Conservation (phyloP, 2,329 filamentous ascomycete genomes). For the Penicillium thymicola region DNA sequence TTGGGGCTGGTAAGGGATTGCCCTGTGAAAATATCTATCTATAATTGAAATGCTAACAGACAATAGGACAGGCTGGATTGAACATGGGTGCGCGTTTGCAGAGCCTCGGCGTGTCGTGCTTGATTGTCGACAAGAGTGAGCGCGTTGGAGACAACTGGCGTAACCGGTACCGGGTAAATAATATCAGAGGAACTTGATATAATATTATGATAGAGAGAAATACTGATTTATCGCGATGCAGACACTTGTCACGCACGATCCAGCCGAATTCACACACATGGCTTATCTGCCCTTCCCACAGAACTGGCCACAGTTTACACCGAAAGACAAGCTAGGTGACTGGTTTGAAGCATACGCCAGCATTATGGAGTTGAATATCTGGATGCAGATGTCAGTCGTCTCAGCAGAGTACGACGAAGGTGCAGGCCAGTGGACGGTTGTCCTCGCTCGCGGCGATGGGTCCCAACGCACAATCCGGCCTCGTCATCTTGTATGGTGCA, state of each 20-base stretch:
- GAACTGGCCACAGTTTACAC: slow-evolving; percentile 44
- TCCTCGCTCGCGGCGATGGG: slow-evolving; percentile 25
- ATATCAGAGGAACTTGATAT: too few relatives aligned
- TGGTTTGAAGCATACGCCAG: slow-evolving; percentile 50
- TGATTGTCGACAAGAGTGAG: slow-evolving; percentile 47
- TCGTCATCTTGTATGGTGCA: slow-evolving; percentile 50
- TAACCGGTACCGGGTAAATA: slow-evolving; percentile 44
- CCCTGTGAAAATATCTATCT: neutral
- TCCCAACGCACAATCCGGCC: slow-evolving; percentile 34
- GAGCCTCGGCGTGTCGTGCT: slow-evolving; percentile 37
- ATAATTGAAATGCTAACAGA: neutral
- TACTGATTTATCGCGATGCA: neutral
- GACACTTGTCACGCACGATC: slow-evolving; percentile 37
- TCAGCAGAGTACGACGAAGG: slow-evolving; percentile 41
- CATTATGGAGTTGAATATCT: slow-evolving; percentile 51
- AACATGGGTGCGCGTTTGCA: slow-evolving; percentile 43
- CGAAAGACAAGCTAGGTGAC: slow-evolving; percentile 48
- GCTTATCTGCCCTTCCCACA: slow-evolving; percentile 41
- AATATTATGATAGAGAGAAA: neutral
- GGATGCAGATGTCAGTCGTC: slow-evolving; percentile 41
- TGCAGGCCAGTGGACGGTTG: slow-evolving; percentile 40
- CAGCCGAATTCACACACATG: slow-evolving; percentile 40
- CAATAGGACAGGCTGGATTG: slow-evolving; percentile 43
- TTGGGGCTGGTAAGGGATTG: slow-evolving; percentile 37
- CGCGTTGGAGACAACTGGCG: slow-evolving; percentile 52